Percentiles rank a stretch among this genome's conserved stretches.
Conservation (phyloP, 169 alveolate species). For the Fabrea salina region DNA sequence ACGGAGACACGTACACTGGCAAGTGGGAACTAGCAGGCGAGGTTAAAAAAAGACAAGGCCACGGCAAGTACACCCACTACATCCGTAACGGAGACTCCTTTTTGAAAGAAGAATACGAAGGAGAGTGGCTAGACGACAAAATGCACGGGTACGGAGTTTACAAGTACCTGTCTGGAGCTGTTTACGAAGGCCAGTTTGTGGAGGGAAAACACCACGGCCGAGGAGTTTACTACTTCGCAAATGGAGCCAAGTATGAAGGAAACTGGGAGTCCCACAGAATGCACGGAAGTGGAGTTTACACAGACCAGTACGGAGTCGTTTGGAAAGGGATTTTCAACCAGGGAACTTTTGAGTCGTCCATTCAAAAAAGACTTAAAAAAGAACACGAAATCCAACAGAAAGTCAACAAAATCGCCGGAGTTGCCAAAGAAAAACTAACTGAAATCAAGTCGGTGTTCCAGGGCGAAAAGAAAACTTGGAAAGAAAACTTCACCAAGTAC, state of each 20-base stretch:
- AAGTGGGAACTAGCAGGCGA: conserved; percentile 18
- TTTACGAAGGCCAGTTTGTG: conserved; percentile 22
- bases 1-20: conserved; percentile 20
- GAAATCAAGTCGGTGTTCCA: background rate
- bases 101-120: conserved; percentile 33
- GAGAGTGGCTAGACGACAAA: conserved; percentile 18
- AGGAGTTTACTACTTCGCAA: conserved; percentile 24
- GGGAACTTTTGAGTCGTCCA: conserved; percentile 28
- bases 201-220: conserved; percentile 15
- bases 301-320: conserved; percentile 8
- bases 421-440: background rate
- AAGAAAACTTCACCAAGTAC: conserved; percentile 9
- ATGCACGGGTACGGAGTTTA: conserved; percentile 35
- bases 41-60: conserved; percentile 22
- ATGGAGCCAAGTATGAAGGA: conserved; percentile 39
- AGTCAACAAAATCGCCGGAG: background rate
- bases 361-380: conserved; percentile 13
- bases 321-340: conserved; percentile 31
- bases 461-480: conserved; percentile 27
- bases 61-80: conserved; percentile 24
- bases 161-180: conserved; percentile 33
- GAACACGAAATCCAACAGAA: conserved; percentile 20
- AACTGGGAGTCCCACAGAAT: conserved; percentile 47
- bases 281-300: conserved; percentile 39
- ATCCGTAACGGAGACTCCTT: background rate